phyloP scores from a whole-genome alignment of 2,329 filamentous ascomycete genomes.

The Diaporthe citrichinensis region DNA sequence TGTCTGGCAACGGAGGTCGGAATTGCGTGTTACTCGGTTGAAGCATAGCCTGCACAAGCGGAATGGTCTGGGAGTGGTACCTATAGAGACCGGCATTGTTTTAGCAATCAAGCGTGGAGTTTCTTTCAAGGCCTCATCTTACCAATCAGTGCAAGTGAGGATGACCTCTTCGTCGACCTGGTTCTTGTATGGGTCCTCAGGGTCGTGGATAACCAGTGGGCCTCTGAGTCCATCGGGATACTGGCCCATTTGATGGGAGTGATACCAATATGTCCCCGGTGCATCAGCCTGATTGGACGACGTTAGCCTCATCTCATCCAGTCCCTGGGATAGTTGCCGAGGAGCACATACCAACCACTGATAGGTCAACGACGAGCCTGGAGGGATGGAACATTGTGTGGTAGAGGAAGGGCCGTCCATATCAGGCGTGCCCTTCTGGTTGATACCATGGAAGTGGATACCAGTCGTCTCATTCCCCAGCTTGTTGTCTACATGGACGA shows the following conservation, averaged over 20 bases:
- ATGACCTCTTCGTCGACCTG: conserved; percentile 68
- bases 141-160: conserved; percentile 57
- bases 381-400: conserved; percentile 68
- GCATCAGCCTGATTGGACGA: conserved; percentile 51
- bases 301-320: conserved; percentile 24
- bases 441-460: conserved; percentile 72
- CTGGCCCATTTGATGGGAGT: conserved; percentile 75
- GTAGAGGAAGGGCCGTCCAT: conserved; percentile 72
- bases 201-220: conserved; percentile 69
- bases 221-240: conserved; percentile 76
- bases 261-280: conserved; percentile 67
- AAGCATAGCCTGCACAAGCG: conserved; percentile 57
- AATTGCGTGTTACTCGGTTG: conserved; percentile 55
- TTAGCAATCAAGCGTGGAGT: neutral
- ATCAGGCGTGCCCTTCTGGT: conserved; percentile 64
- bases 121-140: conserved; percentile 29
- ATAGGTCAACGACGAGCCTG: conserved; percentile 67
- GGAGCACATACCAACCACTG: conserved; percentile 59
- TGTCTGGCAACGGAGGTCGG: conserved; percentile 57
- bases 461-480: conserved; percentile 68
- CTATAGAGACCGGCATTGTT: conserved; percentile 45
- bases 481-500: conserved; percentile 64
- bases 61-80: conserved; percentile 58
- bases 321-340: neutral
- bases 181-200: conserved; percentile 61